A percentile compares a stretch with the other conserved stretches of the same genome.
phyloP scores from a whole-genome alignment of 257 asterid species.

The Forsythia suspensa region DNA sequence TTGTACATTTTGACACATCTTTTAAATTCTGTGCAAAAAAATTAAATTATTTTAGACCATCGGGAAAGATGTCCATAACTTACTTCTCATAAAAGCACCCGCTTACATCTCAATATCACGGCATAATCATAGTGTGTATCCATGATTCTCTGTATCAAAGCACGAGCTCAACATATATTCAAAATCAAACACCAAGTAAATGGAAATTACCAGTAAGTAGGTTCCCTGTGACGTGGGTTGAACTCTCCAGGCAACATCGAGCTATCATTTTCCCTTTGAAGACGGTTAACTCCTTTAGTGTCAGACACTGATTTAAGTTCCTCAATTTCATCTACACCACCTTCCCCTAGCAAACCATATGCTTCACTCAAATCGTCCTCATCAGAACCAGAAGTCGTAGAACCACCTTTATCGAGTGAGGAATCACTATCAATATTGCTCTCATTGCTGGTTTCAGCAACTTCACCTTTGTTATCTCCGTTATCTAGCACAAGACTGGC shows the following conservation, averaged over 20 bases:
- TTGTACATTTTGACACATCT: no score
- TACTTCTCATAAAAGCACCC: not conserved
- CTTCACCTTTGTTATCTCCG: constrained; percentile 14
- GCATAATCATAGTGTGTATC: not conserved
- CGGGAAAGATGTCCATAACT: not conserved
- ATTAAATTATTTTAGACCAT: not conserved
- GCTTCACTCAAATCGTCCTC: constrained; percentile 38
- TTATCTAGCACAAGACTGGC: constrained; percentile 28
- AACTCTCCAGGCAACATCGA: constrained; percentile 57
- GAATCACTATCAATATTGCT: constrained; percentile 42
- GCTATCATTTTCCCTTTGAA: constrained; percentile 27
- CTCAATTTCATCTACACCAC: constrained; percentile 30
- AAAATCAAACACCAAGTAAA: constrained; percentile 6
- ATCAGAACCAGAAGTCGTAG: constrained; percentile 46
- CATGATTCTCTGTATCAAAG: not conserved
- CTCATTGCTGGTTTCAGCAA: constrained; percentile 31
- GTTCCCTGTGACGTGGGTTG: constrained; percentile 79
- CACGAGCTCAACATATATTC: not conserved
- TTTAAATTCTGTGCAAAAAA: not conserved
- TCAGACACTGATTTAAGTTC: constrained; percentile 32
- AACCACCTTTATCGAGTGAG: constrained; percentile 42
- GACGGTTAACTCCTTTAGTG: constrained; percentile 6
- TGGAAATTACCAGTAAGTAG: constrained; percentile 64
- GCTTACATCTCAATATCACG: not conserved
- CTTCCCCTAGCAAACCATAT: constrained; percentile 45